phyloP scores from a whole-genome alignment of 2,329 filamentous ascomycete species.

The Blumeriella jaapii region DNA sequence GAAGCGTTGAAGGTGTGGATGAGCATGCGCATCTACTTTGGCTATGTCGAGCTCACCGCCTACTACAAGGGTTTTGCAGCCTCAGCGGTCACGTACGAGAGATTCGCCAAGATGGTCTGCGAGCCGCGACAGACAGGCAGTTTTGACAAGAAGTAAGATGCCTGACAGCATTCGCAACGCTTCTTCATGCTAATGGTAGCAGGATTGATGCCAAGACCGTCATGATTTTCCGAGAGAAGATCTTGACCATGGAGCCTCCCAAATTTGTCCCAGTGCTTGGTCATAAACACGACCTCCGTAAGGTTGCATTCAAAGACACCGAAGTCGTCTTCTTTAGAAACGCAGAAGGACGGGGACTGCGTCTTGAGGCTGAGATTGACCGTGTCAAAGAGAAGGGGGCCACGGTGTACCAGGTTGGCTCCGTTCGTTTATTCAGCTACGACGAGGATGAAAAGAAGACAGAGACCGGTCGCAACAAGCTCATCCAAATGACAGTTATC shows the following conservation, averaged over 20 bases:
- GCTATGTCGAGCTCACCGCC: slow-evolving; percentile 17
- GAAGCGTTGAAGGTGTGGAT: slow-evolving; percentile 21
- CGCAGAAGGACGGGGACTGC: slow-evolving; percentile 10
- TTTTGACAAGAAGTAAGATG: slow-evolving; percentile 25
- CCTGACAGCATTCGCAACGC: too few relatives aligned
- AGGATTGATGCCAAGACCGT: slow-evolving; percentile 13
- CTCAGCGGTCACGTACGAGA: slow-evolving; percentile 11
- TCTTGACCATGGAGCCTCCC: slow-evolving; percentile 4
- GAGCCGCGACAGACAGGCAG: slow-evolving; percentile 13
- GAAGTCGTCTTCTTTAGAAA: slow-evolving; percentile 19
- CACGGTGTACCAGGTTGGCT: slow-evolving; percentile 19
- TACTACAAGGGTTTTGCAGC: slow-evolving; percentile 9
- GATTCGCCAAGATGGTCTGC: slow-evolving; percentile 22
- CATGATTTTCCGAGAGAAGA: slow-evolving; percentile 11
- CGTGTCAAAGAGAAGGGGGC: slow-evolving; percentile 7
- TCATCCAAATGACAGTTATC: slow-evolving; percentile 17
- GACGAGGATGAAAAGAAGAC: slow-evolving; percentile 11
- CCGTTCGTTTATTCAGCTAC: slow-evolving; percentile 11
- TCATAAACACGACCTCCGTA: slow-evolving; percentile 1
- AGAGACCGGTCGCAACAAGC: not conserved
- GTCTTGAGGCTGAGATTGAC: slow-evolving; percentile 25
- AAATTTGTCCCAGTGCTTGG: slow-evolving; percentile 15
- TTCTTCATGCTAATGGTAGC: slow-evolving; percentile 3
- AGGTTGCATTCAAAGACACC: slow-evolving; percentile 18
- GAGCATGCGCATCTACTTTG: slow-evolving; percentile 26